Evolutionary conservation across 306 rosid species (phyloP), one percentile per base, ranked within the genome.

Genomic region (Vicia sativa): DNA sequence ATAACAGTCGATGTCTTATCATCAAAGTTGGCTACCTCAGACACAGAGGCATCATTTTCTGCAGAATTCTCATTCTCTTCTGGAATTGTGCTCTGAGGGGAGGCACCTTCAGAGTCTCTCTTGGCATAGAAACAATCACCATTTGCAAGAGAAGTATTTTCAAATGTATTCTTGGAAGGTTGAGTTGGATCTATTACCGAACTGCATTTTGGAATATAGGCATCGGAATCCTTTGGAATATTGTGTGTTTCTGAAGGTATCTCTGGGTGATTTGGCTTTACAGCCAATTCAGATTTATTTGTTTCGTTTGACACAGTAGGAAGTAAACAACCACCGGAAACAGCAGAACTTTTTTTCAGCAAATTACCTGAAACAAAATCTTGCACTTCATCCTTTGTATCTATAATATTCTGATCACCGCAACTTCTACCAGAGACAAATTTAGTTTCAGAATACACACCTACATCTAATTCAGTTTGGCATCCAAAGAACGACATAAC

Each of bases 61-160:
- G 70, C 75, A 78, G 50, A 71, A 82, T 68, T 81, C 48, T 79
- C 86, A 81, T 71, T 83, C 72, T 85, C 91, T 73, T 87, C 88
- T 57, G 70, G 85, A 68, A 76, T 74, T 66, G 68, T 35, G 70
- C 54, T 77, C 46, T 71, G 83, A 28, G 84, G 78, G 50, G 86
- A 83, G 58, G 76, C 65, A 68, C 80, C 80, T 55, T 73, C 74
- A 45, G 52, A 13, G 15, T 14, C 19, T 45, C 10, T 45, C 19
- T 45, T 45, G 19, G 52, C 52, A 45, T 45, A 14, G 9, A 45
- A 14, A 45, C 19, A 45, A n/a, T 45, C 52, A 45, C 52, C 52
- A 14, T 45, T 45, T 45, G 19, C 52, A 45, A 45, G 52, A 45
- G 21, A 45, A 45, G 4, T 16, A 15, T 14, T 45, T 45, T 45